These are phyloP conservation scores for Juncus inflexus DNA, from an alignment of 176 grass and related monocot genomes.

Conservation along the genomic window DNA sequence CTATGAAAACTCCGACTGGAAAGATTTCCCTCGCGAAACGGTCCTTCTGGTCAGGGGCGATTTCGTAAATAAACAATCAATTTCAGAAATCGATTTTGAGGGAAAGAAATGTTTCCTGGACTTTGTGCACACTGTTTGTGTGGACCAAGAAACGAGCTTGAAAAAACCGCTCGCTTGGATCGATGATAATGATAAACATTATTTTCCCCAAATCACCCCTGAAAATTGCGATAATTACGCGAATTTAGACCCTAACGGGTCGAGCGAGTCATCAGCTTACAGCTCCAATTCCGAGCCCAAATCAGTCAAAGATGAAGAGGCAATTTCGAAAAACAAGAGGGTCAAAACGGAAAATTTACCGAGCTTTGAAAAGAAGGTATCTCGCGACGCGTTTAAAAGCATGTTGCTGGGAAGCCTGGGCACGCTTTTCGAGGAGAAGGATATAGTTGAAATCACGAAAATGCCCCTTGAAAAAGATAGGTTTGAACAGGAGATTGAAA, in stretches of 20 bases:
- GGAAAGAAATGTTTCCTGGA: slow-evolving; percentile 47
- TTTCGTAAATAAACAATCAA: slow-evolving; percentile 57
- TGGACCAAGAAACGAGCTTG: slow-evolving; percentile 45
- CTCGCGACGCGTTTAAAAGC: slow-evolving; percentile 31
- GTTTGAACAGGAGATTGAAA: slow-evolving; percentile 62
- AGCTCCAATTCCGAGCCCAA: slow-evolving; percentile 57
- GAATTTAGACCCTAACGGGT: slow-evolving; percentile 12
- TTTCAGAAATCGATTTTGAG: slow-evolving; percentile 45
- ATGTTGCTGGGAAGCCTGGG: slow-evolving; percentile 63
- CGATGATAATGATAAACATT: slow-evolving; percentile 54
- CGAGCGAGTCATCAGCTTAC: slow-evolving; percentile 41
- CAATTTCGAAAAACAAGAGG: slow-evolving; percentile 41
- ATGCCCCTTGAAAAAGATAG: slow-evolving; percentile 56
- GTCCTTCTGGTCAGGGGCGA: slow-evolving; percentile 41
- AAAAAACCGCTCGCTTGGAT: slow-evolving; percentile 72
- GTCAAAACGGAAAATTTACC: slow-evolving; percentile 21
- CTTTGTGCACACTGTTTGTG: slow-evolving; percentile 61
- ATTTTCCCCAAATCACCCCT: slow-evolving; percentile 54
- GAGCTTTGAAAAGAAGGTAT: slow-evolving; percentile 16
- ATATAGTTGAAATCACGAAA: slow-evolving; percentile 64
- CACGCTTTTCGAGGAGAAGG: slow-evolving; percentile 39
- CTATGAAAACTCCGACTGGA: slow-evolving; percentile 67
- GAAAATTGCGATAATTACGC: slow-evolving; percentile 15
- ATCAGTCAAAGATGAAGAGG: slow-evolving; percentile 37
- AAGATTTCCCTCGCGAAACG: slow-evolving; percentile 57